Base-by-base conservation (phyloP, 805 yeast species). In the Wickerhamiella sergipiensis region DNA sequence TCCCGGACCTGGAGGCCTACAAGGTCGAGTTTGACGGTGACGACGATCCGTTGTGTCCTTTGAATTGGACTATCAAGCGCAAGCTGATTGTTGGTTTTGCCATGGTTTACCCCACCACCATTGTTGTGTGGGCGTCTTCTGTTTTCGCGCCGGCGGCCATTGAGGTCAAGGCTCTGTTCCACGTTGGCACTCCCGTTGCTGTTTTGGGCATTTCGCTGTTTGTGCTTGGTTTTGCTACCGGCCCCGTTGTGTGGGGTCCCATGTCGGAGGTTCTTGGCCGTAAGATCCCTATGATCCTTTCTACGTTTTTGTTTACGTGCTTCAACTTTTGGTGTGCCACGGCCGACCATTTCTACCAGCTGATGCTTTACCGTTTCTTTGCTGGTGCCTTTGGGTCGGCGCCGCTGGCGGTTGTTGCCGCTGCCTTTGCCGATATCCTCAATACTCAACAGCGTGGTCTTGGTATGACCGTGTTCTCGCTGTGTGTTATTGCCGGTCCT, bases 221-320 rank as follows among this genome's bases (percentile, higher is more conserved):
- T 60, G 96, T 89, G n/a, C 66, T 87, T 43, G 97, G 97, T 10
- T 90, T 88, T 67, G 97, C 96, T 1, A 75, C 86, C 0, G 96
- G 97, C 18, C 97, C 97, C 3, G 71, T 89, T 48, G 61, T 86
- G 38, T 89, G 92, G 87, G 96, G 92, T 23, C 95, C 95, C 4
- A 64, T 84, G 38, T 81, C 90, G n/a, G 95, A 84, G 64, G 60
- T 82, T 38, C 81, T 73, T 57, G 92, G 94, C 26, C 76, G 95
- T 65, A 76, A 77, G 63, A 65, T 74, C 17, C 80, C 85, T 15
- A 59, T 84, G 50, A 56, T 83, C 2, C 55, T 78, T 2, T 77
- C 88, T 5, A 65, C 74, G 3, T 68, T 85, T 43, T 76, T 82
- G 1, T 76, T 77, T 61, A 68, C 75, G 19, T 59, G 76, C 45